These are phyloP conservation scores for Annulohypoxylon maeteangense DNA, from an alignment of 495 filamentous ascomycete species.

Conservation along the genomic window DNA sequence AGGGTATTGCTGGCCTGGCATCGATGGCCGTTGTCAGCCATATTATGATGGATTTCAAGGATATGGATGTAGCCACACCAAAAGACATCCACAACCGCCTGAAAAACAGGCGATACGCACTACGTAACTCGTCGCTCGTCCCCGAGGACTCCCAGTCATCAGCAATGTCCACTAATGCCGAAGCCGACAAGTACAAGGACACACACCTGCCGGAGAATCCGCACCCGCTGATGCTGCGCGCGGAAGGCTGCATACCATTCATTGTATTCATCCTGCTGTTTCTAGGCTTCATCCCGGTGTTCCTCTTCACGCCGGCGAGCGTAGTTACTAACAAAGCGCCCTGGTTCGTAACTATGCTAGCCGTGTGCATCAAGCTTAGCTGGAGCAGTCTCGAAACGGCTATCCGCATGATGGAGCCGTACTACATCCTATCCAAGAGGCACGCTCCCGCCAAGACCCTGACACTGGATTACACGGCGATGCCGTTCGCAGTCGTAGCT, in stretches of 20 bases:
- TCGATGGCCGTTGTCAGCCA: conserved; percentile 77
- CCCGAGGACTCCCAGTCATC: conserved; percentile 54
- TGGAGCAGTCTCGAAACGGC: conserved; percentile 78
- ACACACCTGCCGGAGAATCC: conserved; percentile 64
- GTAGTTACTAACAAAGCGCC: conserved; percentile 68
- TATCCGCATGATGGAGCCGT: conserved; percentile 79
- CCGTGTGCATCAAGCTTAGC: conserved; percentile 71
- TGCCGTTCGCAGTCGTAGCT: conserved; percentile 72
- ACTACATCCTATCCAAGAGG: conserved; percentile 71
- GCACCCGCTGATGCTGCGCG: conserved; percentile 74
- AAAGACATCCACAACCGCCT: conserved; percentile 72
- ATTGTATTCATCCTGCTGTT: conserved; percentile 68
- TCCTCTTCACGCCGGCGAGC: conserved; percentile 66
- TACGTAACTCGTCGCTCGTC: conserved; percentile 73
- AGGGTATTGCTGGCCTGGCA: conserved; percentile 77
- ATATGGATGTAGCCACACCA: conserved; percentile 73
- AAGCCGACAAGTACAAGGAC: conserved; percentile 52
- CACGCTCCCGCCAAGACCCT: conserved; percentile 71
- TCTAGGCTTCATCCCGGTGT: conserved; percentile 63
- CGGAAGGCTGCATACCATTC: conserved; percentile 67
- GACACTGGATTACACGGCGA: conserved; percentile 76
- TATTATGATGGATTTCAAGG: conserved; percentile 78
- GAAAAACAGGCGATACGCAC: conserved; percentile 69
- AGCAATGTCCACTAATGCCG: conserved; percentile 36
- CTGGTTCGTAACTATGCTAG: conserved; percentile 70